Evolutionary conservation across 2,329 filamentous ascomycete genomes (phyloP).

Genomic region (Biscogniauxia marginata): DNA sequence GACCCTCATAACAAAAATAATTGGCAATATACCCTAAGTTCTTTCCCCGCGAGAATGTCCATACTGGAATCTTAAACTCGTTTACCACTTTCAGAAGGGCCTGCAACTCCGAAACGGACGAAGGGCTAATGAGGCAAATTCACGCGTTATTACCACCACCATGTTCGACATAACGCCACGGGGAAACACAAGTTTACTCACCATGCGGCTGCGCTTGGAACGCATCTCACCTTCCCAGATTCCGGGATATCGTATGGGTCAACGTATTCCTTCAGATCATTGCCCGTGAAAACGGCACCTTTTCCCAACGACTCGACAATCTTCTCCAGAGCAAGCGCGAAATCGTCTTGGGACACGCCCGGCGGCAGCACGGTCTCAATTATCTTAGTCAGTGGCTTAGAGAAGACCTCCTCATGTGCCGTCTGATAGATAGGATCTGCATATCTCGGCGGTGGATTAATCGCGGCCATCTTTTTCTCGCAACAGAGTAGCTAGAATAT

Average conservation of each 20-base stretch:
- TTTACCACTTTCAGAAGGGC: slow-evolving; percentile 33
- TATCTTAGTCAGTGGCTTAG: slow-evolving; percentile 36
- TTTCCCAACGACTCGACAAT: slow-evolving; percentile 36
- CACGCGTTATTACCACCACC: slow-evolving; percentile 10
- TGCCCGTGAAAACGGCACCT: slow-evolving; percentile 38
- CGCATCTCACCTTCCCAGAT: slow-evolving; percentile 36
- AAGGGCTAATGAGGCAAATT: slow-evolving; percentile 25
- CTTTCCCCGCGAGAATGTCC: slow-evolving; percentile 31
- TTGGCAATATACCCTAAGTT: slow-evolving; percentile 40
- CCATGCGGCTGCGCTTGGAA: slow-evolving; percentile 44
- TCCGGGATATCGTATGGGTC: slow-evolving; percentile 47
- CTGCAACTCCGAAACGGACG: slow-evolving; percentile 32
- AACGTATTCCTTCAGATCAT: slow-evolving; percentile 42
- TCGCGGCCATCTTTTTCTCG: background rate
- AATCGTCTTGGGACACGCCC: slow-evolving; percentile 36
- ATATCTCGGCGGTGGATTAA: slow-evolving; percentile 30
- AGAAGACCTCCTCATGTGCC: slow-evolving; percentile 41
- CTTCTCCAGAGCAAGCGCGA: slow-evolving; percentile 36
- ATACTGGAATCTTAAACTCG: slow-evolving; percentile 28
- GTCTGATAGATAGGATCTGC: slow-evolving; percentile 40
- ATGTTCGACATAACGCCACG: too few species aligned
- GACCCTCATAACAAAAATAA: background rate
- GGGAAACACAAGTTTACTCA: slow-evolving; percentile 13
- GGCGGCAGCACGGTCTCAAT: slow-evolving; percentile 40
- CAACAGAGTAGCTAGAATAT: slow-evolving; percentile 33